Conservation (phyloP, 306 rosid species). For the Prinsepia uniflora region DNA sequence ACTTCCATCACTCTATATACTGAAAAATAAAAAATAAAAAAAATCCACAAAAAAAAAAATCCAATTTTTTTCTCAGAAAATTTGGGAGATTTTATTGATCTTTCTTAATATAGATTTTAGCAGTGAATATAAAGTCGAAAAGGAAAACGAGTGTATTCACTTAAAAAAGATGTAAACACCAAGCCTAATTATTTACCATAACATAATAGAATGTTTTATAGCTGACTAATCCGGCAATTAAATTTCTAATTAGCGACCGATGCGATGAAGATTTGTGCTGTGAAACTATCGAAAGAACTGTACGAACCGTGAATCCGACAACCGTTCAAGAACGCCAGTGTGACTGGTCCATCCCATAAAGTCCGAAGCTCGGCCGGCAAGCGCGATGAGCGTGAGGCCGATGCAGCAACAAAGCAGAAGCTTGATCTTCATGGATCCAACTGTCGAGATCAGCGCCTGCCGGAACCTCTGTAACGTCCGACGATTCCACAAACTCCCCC, state of each 20-base stretch:
- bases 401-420: constrained; percentile 60
- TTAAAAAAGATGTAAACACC: background rate
- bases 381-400: constrained; percentile 46
- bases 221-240: background rate
- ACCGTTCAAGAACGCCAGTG: constrained; percentile 26
- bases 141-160: background rate
- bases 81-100: background rate
- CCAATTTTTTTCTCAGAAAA: background rate
- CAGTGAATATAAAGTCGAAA: background rate
- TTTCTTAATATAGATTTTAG: background rate
- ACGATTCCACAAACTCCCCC: constrained; percentile 63
- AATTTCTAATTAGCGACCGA: background rate
- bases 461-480: constrained; percentile 67
- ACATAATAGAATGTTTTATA: background rate
- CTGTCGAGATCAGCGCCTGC: constrained; percentile 45
- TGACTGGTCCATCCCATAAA: constrained; percentile 49
- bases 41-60: too few relatives aligned
- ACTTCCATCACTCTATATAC: background rate
- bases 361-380: constrained; percentile 45
- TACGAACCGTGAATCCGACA: constrained; percentile 54
- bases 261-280: background rate
- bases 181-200: background rate
- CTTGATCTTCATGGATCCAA: constrained; percentile 75
- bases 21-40: too few relatives aligned
- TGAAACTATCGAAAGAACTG: background rate